Evolutionary conservation across 1,139 yeast species (phyloP).

Genomic region (Nakaseomyces nivariensis): DNA sequence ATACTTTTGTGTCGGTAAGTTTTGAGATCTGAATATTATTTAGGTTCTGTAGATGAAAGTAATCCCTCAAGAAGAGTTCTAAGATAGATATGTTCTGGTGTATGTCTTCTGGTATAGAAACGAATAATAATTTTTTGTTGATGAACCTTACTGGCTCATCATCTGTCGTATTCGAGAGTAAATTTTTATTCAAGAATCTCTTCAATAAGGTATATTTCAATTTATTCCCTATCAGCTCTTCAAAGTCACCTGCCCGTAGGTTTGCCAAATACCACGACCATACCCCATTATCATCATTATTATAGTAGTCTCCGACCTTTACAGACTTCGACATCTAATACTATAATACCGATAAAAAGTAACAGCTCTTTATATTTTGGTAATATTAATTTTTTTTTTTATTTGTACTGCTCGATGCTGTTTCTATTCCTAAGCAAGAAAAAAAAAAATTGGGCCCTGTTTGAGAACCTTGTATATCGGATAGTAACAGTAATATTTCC

Average conservation of each 20-base stretch:
- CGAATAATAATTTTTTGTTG: constrained; percentile 21
- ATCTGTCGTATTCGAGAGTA: constrained; percentile 2
- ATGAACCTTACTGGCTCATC: neutral
- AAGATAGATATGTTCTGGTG: constrained; percentile 23
- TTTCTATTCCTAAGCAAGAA: too few species aligned
- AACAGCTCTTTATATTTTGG: neutral
- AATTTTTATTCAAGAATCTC: constrained; percentile 18
- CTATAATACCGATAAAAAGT: neutral
- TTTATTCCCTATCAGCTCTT: constrained; percentile 23
- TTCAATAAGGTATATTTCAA: constrained; percentile 21
- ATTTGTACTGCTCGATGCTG: too few species aligned
- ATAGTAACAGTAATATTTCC: too few species aligned
- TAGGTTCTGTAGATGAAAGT: constrained; percentile 24
- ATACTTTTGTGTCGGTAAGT: constrained; percentile 17
- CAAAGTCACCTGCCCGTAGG: constrained; percentile 28
- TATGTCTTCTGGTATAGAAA: constrained; percentile 28
- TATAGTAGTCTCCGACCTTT: constrained; percentile 24
- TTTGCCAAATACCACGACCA: constrained; percentile 30
- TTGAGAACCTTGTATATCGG: too few species aligned
- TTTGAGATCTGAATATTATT: constrained; percentile 24
- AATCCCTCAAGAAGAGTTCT: constrained; percentile 25
- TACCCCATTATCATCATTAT: constrained; percentile 27
- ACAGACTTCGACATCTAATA: constrained; percentile 20
- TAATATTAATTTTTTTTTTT: too few species aligned
- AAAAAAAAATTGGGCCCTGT: too few species aligned